Evolutionary conservation across 768 basidiomycete genomes (phyloP).

Genomic region (Harrya chromipes): DNA sequence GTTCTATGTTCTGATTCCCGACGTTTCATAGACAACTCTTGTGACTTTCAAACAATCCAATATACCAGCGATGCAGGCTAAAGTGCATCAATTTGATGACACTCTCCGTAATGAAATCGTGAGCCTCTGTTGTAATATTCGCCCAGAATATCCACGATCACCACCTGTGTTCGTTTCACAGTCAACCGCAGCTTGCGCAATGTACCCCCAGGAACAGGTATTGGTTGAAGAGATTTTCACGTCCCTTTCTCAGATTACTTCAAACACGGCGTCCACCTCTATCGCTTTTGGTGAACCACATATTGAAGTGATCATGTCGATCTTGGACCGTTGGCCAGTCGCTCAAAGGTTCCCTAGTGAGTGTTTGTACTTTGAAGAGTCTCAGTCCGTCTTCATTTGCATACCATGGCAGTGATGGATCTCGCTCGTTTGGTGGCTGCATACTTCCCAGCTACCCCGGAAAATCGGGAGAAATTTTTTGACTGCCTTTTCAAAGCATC

Average conservation of each 20-base stretch:
- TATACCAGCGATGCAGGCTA: constrained; percentile 74
- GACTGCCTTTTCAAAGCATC: constrained; percentile 63
- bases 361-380: constrained; percentile 5
- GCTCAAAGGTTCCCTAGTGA: constrained; percentile 71
- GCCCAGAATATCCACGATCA: neutral
- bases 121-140: constrained; percentile 22
- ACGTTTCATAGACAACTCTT: constrained; percentile 46
- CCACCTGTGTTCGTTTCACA: constrained; percentile 24
- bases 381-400: neutral
- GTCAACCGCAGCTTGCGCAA: constrained; percentile 69
- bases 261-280: constrained; percentile 29
- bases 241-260: constrained; percentile 51
- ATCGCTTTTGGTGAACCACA: constrained; percentile 45
- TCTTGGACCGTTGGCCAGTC: constrained; percentile 73
- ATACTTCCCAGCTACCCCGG: constrained; percentile 48
- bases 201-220: constrained; percentile 61
- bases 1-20: neutral
- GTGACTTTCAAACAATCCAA: constrained; percentile 86
- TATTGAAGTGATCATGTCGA: constrained; percentile 56
- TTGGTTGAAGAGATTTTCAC: constrained; percentile 61
- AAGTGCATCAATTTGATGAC: constrained; percentile 74
- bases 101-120: constrained; percentile 67
- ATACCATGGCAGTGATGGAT: constrained; percentile 65
- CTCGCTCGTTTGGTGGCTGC: constrained; percentile 73
- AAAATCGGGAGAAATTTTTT: constrained; percentile 50